phyloP scores from a whole-genome alignment of 805 yeast genomes.

The Wickerhamomyces pijperi region DNA sequence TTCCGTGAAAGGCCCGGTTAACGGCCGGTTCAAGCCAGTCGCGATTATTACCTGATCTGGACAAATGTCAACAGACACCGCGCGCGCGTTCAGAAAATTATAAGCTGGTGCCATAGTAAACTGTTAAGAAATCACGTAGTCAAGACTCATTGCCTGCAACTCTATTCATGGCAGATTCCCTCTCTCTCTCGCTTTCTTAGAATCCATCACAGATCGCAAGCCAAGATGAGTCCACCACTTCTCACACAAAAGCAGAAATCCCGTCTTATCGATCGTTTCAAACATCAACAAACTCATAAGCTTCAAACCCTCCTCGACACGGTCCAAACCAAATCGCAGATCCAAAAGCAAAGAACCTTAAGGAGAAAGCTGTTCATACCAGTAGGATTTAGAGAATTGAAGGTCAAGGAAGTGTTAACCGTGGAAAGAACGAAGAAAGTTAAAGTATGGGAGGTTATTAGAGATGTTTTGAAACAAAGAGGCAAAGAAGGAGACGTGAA shows the following conservation, averaged over 20 bases:
- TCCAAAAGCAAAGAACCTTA: not conserved
- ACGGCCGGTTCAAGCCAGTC: not conserved
- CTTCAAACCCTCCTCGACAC: not conserved
- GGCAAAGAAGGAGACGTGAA: not conserved
- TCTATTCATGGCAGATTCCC: no score
- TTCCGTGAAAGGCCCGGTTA: not conserved
- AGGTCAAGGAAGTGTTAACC: not conserved
- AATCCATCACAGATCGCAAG: no score
- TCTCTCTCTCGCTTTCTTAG: no score
- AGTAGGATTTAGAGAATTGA: not conserved
- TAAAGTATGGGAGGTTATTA: not conserved
- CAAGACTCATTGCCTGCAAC: no score
- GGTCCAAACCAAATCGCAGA: not conserved
- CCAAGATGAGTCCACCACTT: not conserved
- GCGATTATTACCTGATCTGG: not conserved
- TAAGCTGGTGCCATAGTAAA: no score
- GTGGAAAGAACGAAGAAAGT: not conserved
- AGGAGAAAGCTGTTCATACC: not conserved
- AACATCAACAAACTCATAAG: not conserved
- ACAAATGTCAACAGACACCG: no score
- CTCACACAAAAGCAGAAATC: not conserved
- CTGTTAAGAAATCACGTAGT: no score
- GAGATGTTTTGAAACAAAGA: not conserved
- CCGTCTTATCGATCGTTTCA: not conserved
- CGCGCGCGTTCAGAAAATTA: not conserved